Evolutionary conservation across 805 yeast species (phyloP).

Genomic region (Ogataea pilisensis): DNA sequence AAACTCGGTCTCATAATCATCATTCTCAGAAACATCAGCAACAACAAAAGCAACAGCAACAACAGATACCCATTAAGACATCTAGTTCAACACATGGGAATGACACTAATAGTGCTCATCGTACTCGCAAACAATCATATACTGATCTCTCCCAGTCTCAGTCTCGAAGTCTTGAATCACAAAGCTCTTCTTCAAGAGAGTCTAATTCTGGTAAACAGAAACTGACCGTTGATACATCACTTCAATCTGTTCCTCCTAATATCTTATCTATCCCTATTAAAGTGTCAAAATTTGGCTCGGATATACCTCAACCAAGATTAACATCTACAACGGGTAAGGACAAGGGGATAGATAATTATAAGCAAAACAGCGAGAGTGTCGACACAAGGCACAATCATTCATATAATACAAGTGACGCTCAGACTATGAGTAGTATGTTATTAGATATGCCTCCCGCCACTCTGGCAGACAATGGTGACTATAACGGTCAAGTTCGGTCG

Average conservation of each 20-base stretch:
- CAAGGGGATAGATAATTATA: not conserved
- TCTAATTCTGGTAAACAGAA: constrained; percentile 3
- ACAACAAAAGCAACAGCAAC: not conserved
- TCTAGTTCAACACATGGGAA: not conserved
- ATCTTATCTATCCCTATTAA: constrained; percentile 16
- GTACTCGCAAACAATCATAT: not conserved
- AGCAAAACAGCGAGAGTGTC: not conserved
- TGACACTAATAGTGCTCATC: not conserved
- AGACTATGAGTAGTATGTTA: not conserved
- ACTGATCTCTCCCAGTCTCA: no score
- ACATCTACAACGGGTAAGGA: not conserved
- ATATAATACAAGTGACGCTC: not conserved
- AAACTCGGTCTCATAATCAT: no score
- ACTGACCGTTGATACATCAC: constrained; percentile 18
- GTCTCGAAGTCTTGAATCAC: no score
- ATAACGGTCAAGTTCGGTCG: not conserved
- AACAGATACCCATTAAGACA: not conserved
- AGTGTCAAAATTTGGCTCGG: constrained; percentile 5
- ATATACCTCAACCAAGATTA: not conserved
- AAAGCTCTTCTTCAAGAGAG: constrained; percentile 1
- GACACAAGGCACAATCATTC: not conserved
- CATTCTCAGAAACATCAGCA: not conserved
- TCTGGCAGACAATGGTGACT: not conserved
- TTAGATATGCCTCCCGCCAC: not conserved
- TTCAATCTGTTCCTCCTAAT: constrained; percentile 7